phyloP scores from a whole-genome alignment of 805 yeast species.

The Candida lessepsii region DNA sequence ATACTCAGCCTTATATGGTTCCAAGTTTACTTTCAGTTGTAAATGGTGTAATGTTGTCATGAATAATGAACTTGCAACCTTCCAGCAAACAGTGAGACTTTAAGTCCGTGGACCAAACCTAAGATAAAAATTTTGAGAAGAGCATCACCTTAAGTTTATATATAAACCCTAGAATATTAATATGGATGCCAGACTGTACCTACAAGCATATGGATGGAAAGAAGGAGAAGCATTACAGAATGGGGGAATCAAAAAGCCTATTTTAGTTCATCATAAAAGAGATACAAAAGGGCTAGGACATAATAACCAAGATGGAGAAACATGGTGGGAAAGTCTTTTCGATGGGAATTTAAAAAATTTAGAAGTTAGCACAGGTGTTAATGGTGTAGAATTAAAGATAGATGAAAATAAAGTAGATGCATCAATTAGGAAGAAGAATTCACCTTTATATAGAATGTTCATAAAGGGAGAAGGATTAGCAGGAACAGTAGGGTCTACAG shows the following conservation, averaged over 20 bases:
- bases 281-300: constrained; percentile 91
- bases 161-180: background rate
- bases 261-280: constrained; percentile 84
- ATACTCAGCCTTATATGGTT: constrained; percentile 16
- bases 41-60: constrained; percentile 13
- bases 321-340: constrained; percentile 97
- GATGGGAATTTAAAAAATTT: constrained; percentile 86
- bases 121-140: constrained; percentile 3
- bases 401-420: constrained; percentile 46
- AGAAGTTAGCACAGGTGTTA: constrained; percentile 46
- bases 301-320: constrained; percentile 65
- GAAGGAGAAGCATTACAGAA: constrained; percentile 81
- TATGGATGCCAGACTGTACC: constrained; percentile 76
- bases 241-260: constrained; percentile 83
- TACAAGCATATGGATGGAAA: constrained; percentile 83
- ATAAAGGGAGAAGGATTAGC: constrained; percentile 81
- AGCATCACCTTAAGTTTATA: background rate
- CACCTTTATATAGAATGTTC: constrained; percentile 83
- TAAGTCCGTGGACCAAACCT: background rate
- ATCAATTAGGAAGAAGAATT: constrained; percentile 49
- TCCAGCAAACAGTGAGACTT: background rate
- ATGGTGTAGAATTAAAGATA: constrained; percentile 52
- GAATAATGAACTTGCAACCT: too few relatives aligned
- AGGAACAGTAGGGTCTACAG: constrained; percentile 60
- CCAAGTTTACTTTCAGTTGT: constrained; percentile 7